Evolutionary conservation across 352 stramenopile genomes (phyloP), one percentile per base, ranked within the genome.

Genomic region (Phytophthora aleatoria): DNA sequence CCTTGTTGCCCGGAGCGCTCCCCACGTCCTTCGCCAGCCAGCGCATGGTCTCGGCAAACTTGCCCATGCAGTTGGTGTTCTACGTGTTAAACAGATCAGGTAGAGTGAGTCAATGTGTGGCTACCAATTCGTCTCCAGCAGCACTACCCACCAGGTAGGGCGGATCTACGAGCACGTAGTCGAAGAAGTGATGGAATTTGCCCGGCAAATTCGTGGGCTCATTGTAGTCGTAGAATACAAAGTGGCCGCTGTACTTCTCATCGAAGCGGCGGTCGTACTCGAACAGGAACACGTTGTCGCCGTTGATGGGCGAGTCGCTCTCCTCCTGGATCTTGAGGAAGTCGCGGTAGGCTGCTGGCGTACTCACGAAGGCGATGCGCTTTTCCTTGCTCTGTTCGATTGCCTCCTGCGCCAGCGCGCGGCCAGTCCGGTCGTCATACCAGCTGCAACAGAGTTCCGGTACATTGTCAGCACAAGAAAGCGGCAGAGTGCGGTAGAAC

Each of bases 221-320:
- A 51, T 86, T 86, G 64, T 84, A 86, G 64, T 86, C 74, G 50
- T 86, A 86, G 57, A 86, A 86, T 1, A 78, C 75, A 71, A 82
- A 86, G 49, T 86, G 74, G 1, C 55, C 59, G 48, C 61, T 64
- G 50, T 86, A 86, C 48, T 83, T 86, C 8, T 84, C 73, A 39
- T 79, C 64, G 33, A 86, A 86, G 31, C 77, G 74, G 12, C 70
- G 73, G 61, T 86, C 74, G 70, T 71, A 86, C 65, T 86, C 77
- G 48, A 86, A 84, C 51, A 86, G 62, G 41, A 71, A 84, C 12
- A 86, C 77, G 44, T 84, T 75, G 31, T 74, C 63, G 13, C 65
- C 59, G 24, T 75, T 54, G 15, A 77, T 50, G 15, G 56, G 50
- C 27, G 53, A 56, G 47, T 76, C 70, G 36, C 65, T 69, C 30